Conservation (phyloP, 2,329 filamentous ascomycete genomes). For the Tolypocladium endophyticum region DNA sequence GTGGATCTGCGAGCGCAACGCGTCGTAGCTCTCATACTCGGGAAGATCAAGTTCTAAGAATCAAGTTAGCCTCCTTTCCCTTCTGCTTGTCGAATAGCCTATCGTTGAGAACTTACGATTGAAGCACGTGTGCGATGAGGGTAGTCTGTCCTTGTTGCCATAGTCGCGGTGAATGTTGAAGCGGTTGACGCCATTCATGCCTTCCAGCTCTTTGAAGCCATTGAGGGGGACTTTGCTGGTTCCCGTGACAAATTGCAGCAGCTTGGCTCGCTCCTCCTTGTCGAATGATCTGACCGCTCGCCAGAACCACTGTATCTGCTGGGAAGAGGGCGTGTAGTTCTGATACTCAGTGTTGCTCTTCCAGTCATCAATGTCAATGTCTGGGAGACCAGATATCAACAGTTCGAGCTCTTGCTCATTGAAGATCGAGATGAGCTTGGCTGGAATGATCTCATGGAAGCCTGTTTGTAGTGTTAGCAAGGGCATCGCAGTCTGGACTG, state of each 20-base stretch:
- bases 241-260: constrained; percentile 95
- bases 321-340: constrained; percentile 88
- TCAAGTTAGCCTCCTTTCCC: background rate
- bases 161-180: constrained; percentile 99
- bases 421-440: constrained; percentile 91
- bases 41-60: constrained; percentile 86
- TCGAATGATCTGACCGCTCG: constrained; percentile 93
- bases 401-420: constrained; percentile 97
- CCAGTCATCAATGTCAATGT: constrained; percentile 98
- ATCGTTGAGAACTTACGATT: constrained; percentile 61
- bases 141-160: constrained; percentile 88
- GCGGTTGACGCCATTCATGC: constrained; percentile 95
- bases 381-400: constrained; percentile 89
- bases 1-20: constrained; percentile 74
- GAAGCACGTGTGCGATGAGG: constrained; percentile 97
- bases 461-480: constrained; percentile 33
- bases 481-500: background rate
- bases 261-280: constrained; percentile 95
- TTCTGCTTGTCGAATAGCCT: background rate
- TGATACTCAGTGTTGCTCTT: constrained; percentile 98
- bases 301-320: constrained; percentile 99
- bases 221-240: constrained; percentile 98
- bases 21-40: constrained; percentile 95
- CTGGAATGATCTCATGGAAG: constrained; percentile 96
- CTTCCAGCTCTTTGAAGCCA: constrained; percentile 97